A percentile compares a stretch with the other conserved stretches of the same genome.
Evolutionary conservation across 495 filamentous ascomycete species (phyloP).

Genomic region (Trichoderma reesei): DNA sequence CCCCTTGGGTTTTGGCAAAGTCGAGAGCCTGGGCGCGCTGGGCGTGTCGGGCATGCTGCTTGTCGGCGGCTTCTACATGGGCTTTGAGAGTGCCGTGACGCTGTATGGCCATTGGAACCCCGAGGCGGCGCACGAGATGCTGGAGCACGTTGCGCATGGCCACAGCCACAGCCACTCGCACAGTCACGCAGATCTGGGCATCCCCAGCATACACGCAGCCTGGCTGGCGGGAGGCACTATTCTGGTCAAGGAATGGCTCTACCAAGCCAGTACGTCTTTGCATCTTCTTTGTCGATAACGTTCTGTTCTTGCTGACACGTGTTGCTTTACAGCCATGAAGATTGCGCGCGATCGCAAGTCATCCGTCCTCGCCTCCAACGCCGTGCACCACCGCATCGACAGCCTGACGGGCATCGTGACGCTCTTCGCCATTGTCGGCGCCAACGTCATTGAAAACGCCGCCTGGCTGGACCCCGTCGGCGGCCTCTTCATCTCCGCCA

Average conservation of each 20-base stretch:
- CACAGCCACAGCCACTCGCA: constrained; percentile 58
- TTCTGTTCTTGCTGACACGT: constrained; percentile 12
- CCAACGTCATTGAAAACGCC: constrained; percentile 74
- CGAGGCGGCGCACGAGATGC: constrained; percentile 29
- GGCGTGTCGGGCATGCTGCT: constrained; percentile 87
- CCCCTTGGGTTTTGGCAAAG: constrained; percentile 86
- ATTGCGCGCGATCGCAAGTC: constrained; percentile 90
- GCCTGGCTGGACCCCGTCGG: constrained; percentile 94
- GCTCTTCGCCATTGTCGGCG: constrained; percentile 73
- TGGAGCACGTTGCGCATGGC: constrained; percentile 45
- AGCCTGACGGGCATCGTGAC: constrained; percentile 91
- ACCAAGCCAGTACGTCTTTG: constrained; percentile 78
- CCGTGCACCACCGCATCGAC: constrained; percentile 91
- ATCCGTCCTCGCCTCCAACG: constrained; percentile 93
- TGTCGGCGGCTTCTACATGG: constrained; percentile 83
- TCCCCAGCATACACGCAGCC: constrained; percentile 82
- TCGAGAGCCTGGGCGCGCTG: constrained; percentile 89
- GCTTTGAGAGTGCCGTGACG: constrained; percentile 61
- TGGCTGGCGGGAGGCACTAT: constrained; percentile 94
- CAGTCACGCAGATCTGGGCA: constrained; percentile 39
- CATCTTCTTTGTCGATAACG: neutral
- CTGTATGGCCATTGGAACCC: constrained; percentile 71
- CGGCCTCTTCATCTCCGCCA: constrained; percentile 76
- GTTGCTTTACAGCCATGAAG: constrained; percentile 65
- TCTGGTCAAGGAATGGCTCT: constrained; percentile 89